phyloP scores from a whole-genome alignment of 257 asterid genomes.

The Fraxinus excelsior region DNA sequence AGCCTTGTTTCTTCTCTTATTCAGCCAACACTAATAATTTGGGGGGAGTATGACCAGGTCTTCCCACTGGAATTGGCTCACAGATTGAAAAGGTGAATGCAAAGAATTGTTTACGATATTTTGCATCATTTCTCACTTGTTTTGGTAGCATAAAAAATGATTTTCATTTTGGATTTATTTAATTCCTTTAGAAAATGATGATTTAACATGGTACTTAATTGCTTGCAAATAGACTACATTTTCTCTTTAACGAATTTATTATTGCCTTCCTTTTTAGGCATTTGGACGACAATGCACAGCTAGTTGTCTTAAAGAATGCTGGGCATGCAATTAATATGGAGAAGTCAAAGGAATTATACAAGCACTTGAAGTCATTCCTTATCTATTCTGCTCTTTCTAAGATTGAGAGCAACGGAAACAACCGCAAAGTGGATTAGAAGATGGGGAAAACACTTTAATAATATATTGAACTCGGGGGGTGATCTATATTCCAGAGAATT shows the following conservation, averaged over 20 bases:
- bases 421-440: slow-evolving; percentile 46
- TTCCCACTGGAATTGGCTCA: slow-evolving; percentile 79
- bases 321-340: slow-evolving; percentile 85
- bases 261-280: slow-evolving; percentile 46
- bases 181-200: background rate
- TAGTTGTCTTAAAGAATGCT: slow-evolving; percentile 63
- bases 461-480: background rate
- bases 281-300: slow-evolving; percentile 59
- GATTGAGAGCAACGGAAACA: slow-evolving; percentile 29
- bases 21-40: slow-evolving; percentile 72
- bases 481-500: slow-evolving; percentile 6
- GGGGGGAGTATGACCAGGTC: slow-evolving; percentile 82
- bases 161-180: background rate
- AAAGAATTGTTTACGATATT: background rate
- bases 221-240: background rate
- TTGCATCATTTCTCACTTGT: slow-evolving; percentile 10
- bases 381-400: slow-evolving; percentile 34
- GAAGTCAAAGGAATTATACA: slow-evolving; percentile 65
- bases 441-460: background rate
- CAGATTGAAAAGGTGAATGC: slow-evolving; percentile 59
- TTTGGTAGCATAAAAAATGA: background rate
- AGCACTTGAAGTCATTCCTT: slow-evolving; percentile 61
- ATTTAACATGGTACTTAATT: background rate
- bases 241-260: background rate
- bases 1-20: slow-evolving; percentile 10